Percentiles rank a stretch among this genome's conserved stretches.
phyloP scores from a whole-genome alignment of 2,329 filamentous ascomycete species.

The Metarhizium anisopliae region DNA sequence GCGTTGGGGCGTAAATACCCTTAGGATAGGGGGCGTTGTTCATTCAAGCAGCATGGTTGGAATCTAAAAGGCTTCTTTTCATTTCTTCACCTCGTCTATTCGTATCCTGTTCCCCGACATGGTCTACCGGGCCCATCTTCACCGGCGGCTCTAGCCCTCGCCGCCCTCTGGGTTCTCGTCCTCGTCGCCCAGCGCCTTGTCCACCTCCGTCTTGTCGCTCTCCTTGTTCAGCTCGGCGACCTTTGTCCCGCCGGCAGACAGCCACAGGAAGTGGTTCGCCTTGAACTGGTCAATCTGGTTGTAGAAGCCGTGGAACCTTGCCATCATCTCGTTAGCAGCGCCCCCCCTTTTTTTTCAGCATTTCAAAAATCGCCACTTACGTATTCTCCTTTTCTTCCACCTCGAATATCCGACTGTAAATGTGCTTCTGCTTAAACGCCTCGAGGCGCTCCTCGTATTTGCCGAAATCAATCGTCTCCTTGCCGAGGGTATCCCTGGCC shows the following conservation, averaged over 20 bases:
- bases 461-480: slow-evolving; percentile 67
- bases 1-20: neutral
- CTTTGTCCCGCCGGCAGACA: slow-evolving; percentile 59
- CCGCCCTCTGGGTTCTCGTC: slow-evolving; percentile 41
- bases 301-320: slow-evolving; percentile 68
- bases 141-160: slow-evolving; percentile 24
- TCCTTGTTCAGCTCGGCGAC: slow-evolving; percentile 38
- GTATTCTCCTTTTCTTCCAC: slow-evolving; percentile 82
- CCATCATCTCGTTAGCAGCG: slow-evolving; percentile 7
- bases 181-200: slow-evolving; percentile 42
- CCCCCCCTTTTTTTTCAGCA: too few relatives aligned
- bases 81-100: too few relatives aligned
- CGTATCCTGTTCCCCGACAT: too few relatives aligned
- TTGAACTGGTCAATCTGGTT: slow-evolving; percentile 70
- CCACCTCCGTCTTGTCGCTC: slow-evolving; percentile 28
- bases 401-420: slow-evolving; percentile 85
- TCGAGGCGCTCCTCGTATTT: slow-evolving; percentile 71
- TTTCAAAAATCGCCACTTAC: slow-evolving; percentile 43
- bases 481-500: slow-evolving; percentile 52
- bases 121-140: too few relatives aligned
- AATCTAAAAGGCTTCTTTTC: too few relatives aligned
- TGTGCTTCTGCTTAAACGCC: slow-evolving; percentile 84
- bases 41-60: too few relatives aligned
- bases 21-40: too few relatives aligned
- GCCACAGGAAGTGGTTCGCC: slow-evolving; percentile 64